These are phyloP conservation scores for Stephanodiscus minutulus DNA, from an alignment of 108 stramenopile species.

Conservation along the genomic window DNA sequence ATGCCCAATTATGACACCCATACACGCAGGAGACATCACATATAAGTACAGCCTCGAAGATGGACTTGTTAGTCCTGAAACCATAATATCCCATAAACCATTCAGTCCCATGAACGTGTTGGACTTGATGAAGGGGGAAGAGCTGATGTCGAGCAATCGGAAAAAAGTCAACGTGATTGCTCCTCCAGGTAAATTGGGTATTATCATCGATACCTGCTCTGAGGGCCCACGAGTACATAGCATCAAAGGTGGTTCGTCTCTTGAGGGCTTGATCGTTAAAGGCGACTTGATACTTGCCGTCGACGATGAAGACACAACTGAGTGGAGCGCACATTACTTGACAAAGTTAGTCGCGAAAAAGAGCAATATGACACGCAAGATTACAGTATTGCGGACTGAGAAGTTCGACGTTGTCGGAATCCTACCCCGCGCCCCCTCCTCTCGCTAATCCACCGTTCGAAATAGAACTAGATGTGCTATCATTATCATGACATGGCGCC, in stretches of 20 bases:
- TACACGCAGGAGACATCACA: background rate
- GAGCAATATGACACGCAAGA: no score
- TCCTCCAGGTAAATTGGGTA: conserved; percentile 81
- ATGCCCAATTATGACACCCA: no score
- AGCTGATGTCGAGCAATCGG: no score
- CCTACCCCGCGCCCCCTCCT: background rate
- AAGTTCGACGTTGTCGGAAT: no score
- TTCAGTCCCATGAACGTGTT: conserved; percentile 3
- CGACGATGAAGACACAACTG: conserved; percentile 70
- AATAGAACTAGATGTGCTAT: conserved; percentile 36
- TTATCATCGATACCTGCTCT: conserved; percentile 82
- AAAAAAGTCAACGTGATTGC: conserved; percentile 43
- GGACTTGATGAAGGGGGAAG: no score
- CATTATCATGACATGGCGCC: conserved; percentile 65
- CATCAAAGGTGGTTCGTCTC: conserved; percentile 55
- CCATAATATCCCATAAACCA: background rate
- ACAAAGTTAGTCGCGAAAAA: conserved; percentile 63
- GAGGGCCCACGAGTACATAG: conserved; percentile 78
- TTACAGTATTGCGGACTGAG: no score
- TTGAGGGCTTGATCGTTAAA: conserved; percentile 57
- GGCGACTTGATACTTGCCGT: conserved; percentile 82
- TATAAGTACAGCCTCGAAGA: conserved; percentile 30
- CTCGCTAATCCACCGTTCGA: conserved; percentile 20
- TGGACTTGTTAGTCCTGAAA: conserved; percentile 18
- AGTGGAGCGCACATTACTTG: conserved; percentile 71